Evolutionary conservation across 345 rosid genomes (phyloP).

Genomic region (Turnera subulata): DNA sequence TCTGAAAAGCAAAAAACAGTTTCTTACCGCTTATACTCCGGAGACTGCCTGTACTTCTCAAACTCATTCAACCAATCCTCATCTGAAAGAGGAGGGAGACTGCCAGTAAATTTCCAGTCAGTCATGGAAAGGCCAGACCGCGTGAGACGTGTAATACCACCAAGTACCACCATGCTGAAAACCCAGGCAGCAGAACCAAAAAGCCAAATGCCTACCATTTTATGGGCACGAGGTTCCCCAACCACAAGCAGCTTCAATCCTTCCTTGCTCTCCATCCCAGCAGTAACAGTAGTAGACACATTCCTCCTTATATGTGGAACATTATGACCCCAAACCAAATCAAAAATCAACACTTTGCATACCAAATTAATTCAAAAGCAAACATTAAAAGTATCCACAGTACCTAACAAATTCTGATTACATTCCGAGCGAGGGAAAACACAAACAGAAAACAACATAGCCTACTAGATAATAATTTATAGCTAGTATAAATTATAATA

Average conservation of each 20-base stretch:
- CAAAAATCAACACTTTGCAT: too few species aligned
- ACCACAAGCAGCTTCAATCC: conserved; percentile 67
- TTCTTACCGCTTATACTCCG: conserved; percentile 71
- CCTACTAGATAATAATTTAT: too few species aligned
- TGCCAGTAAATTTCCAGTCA: conserved; percentile 87
- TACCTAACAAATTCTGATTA: too few species aligned
- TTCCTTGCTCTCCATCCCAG: conserved; percentile 46
- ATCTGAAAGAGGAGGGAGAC: conserved; percentile 76
- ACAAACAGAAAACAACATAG: too few species aligned
- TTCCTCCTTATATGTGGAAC: conserved; percentile 40
- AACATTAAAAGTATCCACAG: too few species aligned
- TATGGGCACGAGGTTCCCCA: conserved; percentile 81
- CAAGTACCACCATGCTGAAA: conserved; percentile 86
- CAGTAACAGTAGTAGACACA: conserved; percentile 48
- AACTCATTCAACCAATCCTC: conserved; percentile 81
- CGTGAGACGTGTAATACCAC: conserved; percentile 80
- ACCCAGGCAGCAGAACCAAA: conserved; percentile 96
- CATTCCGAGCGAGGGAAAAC: too few species aligned
- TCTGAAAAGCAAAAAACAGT: too few species aligned
- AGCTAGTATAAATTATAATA: too few species aligned
- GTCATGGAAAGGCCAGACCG: conserved; percentile 97
- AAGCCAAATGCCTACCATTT: conserved; percentile 89
- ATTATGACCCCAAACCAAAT: conserved; percentile 43
- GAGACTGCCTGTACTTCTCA: conserved; percentile 80
- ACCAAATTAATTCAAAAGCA: too few species aligned